Percentiles rank a stretch among this genome's conserved stretches.
Evolutionary conservation across 495 filamentous ascomycete species (phyloP).

Genomic region (Durotheca rogersii): DNA sequence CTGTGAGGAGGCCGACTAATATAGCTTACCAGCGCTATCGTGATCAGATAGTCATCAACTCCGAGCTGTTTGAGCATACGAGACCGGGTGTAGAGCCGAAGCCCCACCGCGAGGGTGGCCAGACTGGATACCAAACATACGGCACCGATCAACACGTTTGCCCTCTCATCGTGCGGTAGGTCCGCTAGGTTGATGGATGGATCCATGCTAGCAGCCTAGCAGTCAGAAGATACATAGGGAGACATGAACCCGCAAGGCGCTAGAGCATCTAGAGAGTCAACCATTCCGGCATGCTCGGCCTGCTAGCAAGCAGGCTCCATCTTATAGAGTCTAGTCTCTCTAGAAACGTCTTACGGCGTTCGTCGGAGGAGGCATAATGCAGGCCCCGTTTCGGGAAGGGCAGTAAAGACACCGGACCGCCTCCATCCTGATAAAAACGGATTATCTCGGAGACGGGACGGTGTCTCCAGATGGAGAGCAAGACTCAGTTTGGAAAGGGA

Average conservation of each 20-base stretch:
- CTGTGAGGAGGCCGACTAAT: neutral
- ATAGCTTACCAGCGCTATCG: conserved; percentile 27
- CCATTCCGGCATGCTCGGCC: neutral
- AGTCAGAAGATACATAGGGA: neutral
- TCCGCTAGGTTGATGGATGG: neutral
- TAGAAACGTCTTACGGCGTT: conserved; percentile 7
- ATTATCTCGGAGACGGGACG: conserved; percentile 16
- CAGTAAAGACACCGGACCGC: conserved; percentile 19
- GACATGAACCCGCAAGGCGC: neutral
- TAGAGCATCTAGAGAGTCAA: neutral
- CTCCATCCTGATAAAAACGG: conserved; percentile 29
- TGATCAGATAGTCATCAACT: conserved; percentile 40
- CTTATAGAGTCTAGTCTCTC: conserved; percentile 9
- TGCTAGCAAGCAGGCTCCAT: neutral
- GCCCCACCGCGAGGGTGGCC: conserved; percentile 36
- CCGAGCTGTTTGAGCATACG: conserved; percentile 45
- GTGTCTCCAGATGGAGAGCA: conserved; percentile 27
- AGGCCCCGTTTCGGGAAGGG: conserved; percentile 6
- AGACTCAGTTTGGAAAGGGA: conserved; percentile 9
- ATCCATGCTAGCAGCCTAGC: conserved; percentile 15
- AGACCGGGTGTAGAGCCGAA: conserved; percentile 44
- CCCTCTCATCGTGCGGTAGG: conserved; percentile 20
- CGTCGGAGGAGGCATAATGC: conserved; percentile 11
- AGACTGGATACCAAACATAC: conserved; percentile 33
- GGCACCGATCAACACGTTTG: conserved; percentile 21